phyloP scores from a whole-genome alignment of 768 basidiomycete species.

The Peribolospora baueri region DNA sequence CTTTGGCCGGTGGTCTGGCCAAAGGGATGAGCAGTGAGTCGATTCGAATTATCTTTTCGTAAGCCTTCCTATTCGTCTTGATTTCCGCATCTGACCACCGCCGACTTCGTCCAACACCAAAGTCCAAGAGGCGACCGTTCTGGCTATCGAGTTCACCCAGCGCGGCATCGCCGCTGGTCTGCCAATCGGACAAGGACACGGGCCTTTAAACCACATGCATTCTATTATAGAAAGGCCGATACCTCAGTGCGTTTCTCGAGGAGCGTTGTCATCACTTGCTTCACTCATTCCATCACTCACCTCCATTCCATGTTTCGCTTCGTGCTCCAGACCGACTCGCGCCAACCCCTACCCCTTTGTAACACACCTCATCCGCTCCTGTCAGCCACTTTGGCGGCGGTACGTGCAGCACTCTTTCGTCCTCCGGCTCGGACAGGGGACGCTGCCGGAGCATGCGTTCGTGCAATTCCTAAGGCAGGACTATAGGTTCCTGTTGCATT shows the following conservation, averaged over 20 bases:
- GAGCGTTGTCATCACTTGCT: neutral
- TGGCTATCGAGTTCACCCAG: constrained; percentile 49
- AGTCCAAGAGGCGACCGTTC: constrained; percentile 35
- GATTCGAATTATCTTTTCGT: neutral
- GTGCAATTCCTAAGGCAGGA: constrained; percentile 77
- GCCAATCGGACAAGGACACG: constrained; percentile 46
- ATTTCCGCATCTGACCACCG: no score
- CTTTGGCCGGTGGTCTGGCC: constrained; percentile 44
- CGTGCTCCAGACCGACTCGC: constrained; percentile 28
- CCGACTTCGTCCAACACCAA: neutral
- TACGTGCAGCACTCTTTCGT: constrained; percentile 75
- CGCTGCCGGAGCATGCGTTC: constrained; percentile 40
- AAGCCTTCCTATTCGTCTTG: neutral
- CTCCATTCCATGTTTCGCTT: neutral
- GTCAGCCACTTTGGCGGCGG: constrained; percentile 31
- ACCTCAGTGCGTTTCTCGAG: constrained; percentile 28
- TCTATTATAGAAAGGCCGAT: constrained; percentile 28
- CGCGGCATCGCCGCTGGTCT: constrained; percentile 44
- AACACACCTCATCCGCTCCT: constrained; percentile 33
- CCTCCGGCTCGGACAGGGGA: constrained; percentile 44
- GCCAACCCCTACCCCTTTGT: constrained; percentile 46
- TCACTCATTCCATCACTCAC: neutral
- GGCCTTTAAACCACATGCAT: constrained; percentile 71
- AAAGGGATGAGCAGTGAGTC: constrained; percentile 26
- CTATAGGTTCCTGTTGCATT: constrained; percentile 58